Evolutionary conservation across 805 yeast genomes (phyloP).

Genomic region (Cyberlindnera galapagoensis): DNA sequence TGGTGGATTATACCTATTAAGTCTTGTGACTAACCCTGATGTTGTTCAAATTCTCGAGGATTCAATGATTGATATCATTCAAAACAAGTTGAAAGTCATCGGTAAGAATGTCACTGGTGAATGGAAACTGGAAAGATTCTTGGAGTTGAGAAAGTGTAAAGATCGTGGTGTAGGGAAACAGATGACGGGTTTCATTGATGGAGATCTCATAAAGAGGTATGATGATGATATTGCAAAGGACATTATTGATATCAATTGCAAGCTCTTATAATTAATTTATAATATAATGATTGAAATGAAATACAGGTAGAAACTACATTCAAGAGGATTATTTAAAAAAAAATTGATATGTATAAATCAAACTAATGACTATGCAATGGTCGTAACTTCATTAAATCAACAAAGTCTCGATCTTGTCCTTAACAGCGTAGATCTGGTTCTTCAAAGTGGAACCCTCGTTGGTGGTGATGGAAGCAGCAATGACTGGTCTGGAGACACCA

Average conservation of each 20-base stretch:
- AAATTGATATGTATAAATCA: constrained; percentile 4
- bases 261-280: constrained; percentile 3
- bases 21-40: constrained; percentile 7
- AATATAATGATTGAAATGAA: not conserved
- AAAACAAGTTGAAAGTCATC: constrained; percentile 4
- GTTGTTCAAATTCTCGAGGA: constrained; percentile 2
- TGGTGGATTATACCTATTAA: constrained; percentile 23
- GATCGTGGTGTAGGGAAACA: too few relatives aligned
- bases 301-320: constrained; percentile 1
- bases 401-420: constrained; percentile 98
- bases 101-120: constrained; percentile 2
- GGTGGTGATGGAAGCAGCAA: constrained; percentile 96
- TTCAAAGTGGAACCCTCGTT: constrained; percentile 97
- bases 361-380: too few relatives aligned
- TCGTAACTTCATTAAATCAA: constrained; percentile 52
- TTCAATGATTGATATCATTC: constrained; percentile 3
- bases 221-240: constrained; percentile 6
- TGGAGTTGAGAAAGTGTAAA: constrained; percentile 2
- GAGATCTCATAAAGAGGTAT: constrained; percentile 10
- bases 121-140: constrained; percentile 5
- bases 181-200: constrained; percentile 17
- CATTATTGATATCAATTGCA: constrained; percentile 5
- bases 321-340: constrained; percentile 2
- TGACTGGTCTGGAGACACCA: constrained; percentile 99
- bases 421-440: constrained; percentile 93